Evolutionary conservation across 75 land plant species (phyloP).

Genomic region (Cunninghamia lanceolata): DNA sequence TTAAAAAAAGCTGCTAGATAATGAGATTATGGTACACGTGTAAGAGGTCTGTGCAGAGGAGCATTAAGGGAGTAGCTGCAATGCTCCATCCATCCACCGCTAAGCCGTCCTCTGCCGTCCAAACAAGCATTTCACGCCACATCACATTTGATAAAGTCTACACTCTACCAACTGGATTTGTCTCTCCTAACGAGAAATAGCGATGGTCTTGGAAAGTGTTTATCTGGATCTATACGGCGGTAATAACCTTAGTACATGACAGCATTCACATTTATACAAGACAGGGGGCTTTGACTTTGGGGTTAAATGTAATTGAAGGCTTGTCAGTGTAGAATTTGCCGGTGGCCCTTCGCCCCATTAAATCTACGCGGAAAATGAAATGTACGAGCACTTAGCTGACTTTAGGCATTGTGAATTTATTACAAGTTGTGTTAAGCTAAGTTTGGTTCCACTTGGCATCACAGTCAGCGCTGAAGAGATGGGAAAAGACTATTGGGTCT

Average conservation of each 20-base stretch:
- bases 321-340: neutral
- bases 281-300: neutral
- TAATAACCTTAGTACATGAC: neutral
- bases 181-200: neutral
- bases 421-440: neutral
- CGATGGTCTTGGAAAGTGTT: neutral
- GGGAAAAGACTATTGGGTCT: neutral
- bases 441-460: neutral
- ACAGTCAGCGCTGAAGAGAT: neutral
- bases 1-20: neutral
- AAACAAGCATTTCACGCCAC: constrained; percentile 3
- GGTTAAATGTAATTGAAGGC: neutral
- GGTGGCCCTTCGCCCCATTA: neutral
- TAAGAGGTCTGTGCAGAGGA: neutral
- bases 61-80: constrained; percentile 4
- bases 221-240: constrained; percentile 6
- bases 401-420: neutral
- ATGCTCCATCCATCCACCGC: neutral
- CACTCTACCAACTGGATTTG: neutral
- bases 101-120: constrained; percentile 10
- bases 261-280: neutral
- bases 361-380: constrained; percentile 9
- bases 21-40: neutral
- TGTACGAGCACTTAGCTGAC: neutral
- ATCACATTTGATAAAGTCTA: neutral